Conservation (phyloP, 2,329 filamentous ascomycete species). For the Corinectria fuckeliana region DNA sequence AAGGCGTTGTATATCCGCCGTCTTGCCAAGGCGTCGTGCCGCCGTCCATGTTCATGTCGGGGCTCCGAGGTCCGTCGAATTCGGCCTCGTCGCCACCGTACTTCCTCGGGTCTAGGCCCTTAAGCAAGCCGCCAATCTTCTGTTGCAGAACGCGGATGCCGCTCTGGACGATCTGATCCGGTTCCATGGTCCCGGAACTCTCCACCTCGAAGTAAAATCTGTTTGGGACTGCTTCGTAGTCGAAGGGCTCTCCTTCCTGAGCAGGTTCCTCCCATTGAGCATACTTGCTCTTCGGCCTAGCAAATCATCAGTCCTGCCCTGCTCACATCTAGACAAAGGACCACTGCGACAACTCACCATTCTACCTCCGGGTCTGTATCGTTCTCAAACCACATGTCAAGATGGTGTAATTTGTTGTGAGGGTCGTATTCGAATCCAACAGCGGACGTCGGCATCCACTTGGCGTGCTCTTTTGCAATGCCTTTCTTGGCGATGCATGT, state of each 20-base stretch:
- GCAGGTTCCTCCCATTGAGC: slow-evolving; percentile 80
- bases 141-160: slow-evolving; percentile 88
- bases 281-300: slow-evolving; percentile 82
- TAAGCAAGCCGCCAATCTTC: slow-evolving; percentile 84
- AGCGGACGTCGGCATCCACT: slow-evolving; percentile 93
- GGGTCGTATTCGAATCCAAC: slow-evolving; percentile 98
- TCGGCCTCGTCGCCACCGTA: slow-evolving; percentile 62
- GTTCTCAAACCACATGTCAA: slow-evolving; percentile 92
- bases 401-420: slow-evolving; percentile 91
- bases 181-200: slow-evolving; percentile 84
- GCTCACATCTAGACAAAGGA: no score
- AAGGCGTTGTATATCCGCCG: slow-evolving; percentile 72
- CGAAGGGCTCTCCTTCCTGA: slow-evolving; percentile 84
- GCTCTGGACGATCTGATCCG: slow-evolving; percentile 86
- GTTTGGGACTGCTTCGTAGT: slow-evolving; percentile 85
- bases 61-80: slow-evolving; percentile 70
- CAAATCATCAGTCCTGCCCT: slow-evolving; percentile 6
- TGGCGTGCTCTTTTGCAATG: slow-evolving; percentile 97
- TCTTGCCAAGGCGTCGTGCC: slow-evolving; percentile 63
- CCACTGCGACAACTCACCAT: slow-evolving; percentile 67
- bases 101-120: slow-evolving; percentile 55
- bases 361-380: slow-evolving; percentile 75
- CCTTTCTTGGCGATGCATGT: slow-evolving; percentile 97
- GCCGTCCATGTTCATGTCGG: slow-evolving; percentile 66
- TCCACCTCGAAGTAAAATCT: slow-evolving; percentile 96